Evolutionary conservation across 1,284 basidiomycete species (phyloP).

Genomic region (Cutaneotrichosporon sp.): DNA sequence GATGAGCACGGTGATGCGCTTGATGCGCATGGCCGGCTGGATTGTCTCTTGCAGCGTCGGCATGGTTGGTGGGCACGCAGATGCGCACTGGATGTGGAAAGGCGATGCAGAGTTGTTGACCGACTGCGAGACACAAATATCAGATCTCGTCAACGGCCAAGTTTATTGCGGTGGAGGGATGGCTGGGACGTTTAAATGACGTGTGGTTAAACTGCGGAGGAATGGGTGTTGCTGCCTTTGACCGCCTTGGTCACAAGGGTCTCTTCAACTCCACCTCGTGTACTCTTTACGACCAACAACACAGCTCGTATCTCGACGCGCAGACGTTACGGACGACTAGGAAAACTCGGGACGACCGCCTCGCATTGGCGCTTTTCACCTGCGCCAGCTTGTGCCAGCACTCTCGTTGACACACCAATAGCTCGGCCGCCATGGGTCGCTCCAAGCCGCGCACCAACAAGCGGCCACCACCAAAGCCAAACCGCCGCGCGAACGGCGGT

Average conservation of each 20-base stretch:
- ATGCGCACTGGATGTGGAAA: background rate
- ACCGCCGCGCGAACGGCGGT: slow-evolving; percentile 2
- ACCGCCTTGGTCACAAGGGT: too few relatives aligned
- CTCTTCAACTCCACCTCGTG: too few relatives aligned
- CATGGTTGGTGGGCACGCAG: slow-evolving; percentile 14
- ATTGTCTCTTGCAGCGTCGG: slow-evolving; percentile 23
- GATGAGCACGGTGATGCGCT: slow-evolving; percentile 61
- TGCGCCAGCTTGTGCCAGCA: background rate
- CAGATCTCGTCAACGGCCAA: background rate
- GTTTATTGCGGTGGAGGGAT: background rate
- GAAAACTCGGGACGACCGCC: too few relatives aligned
- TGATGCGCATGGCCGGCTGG: slow-evolving; percentile 19
- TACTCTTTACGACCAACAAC: too few relatives aligned
- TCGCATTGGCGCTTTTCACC: background rate
- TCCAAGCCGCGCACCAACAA: slow-evolving; percentile 44
- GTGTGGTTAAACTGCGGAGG: too few relatives aligned
- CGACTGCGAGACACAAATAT: background rate
- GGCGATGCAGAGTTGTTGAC: background rate
- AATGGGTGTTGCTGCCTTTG: too few relatives aligned
- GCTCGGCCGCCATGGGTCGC: slow-evolving; percentile 32
- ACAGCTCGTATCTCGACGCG: too few relatives aligned
- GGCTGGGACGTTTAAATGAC: too few relatives aligned
- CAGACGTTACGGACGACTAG: too few relatives aligned
- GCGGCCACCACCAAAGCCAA: slow-evolving; percentile 23
- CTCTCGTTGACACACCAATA: too few relatives aligned